Evolutionary conservation across 164 flowering plant genomes (phyloP), one percentile per base, ranked within the genome.

Genomic region (Vitis riparia): DNA sequence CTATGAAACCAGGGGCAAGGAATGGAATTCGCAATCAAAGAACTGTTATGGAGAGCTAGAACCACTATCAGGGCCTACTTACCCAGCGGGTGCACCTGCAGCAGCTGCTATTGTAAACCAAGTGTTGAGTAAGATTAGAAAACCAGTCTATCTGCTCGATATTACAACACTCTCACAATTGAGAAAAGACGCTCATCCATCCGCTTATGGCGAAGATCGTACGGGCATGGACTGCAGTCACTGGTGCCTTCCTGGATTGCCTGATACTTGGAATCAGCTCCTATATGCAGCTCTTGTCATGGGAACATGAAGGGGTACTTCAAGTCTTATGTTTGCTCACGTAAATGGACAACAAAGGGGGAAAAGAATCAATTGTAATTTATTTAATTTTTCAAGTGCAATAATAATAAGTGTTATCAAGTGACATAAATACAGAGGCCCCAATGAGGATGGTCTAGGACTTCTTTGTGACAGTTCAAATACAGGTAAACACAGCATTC

Each of bases 261-360:
- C 97, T 14, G 97, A 91, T 78, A 86, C 89, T n/a, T 91, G 97
- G 97, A 91, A 89, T 75, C 87, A 88, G 68, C 91, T 93, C 58
- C 77, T 93, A 3, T 90, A 93, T 69, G 84, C 95, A 44, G 85
- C 91, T 63, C 84, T 88, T 19, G 15, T 68, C 29, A 79, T 78
- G 83, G 82, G 80, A 82, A 59, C 52, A 14, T 12, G 44, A 61
- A 49, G 56, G 8, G 16, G 8, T 50, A 58, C 23, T 51, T 63
- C 8, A 37, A 37, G 6, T 37, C 44, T 37, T 37, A 6, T 59
- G n/a, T 19, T 62, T 37, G 48, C 17, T 16, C n/a, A 62, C 11
- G 23, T 3, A 51, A 16, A 16, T 3, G 11, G 8, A 52, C 12
- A 51, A 73, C 55, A 47, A 68, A 63, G 65, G 55, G 72, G 7